Conservation (phyloP, 2,329 filamentous ascomycete species). For the Diaporthe australafricana region DNA sequence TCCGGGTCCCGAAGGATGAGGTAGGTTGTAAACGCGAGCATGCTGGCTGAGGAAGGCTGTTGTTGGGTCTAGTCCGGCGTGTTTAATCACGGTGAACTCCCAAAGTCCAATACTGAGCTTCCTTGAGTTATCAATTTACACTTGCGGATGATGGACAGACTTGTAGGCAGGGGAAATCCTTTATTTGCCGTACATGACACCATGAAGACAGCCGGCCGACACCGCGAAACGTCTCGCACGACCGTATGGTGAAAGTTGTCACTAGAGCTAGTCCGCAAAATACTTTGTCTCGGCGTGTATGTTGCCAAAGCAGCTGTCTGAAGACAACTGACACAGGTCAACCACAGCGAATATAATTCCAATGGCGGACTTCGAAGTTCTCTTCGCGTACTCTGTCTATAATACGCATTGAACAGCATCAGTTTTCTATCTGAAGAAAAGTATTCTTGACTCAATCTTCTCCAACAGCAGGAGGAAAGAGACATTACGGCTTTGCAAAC, state of each 20-base stretch:
- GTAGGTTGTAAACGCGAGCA: constrained; percentile 94
- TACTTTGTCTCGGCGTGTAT: not conserved
- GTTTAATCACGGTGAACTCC: not conserved
- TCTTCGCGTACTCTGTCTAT: constrained; percentile 92
- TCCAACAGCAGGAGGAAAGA: too few species aligned
- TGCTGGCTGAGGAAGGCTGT: constrained; percentile 65
- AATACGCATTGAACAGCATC: constrained; percentile 59
- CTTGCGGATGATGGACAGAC: constrained; percentile 91
- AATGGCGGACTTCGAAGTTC: constrained; percentile 81
- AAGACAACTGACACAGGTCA: constrained; percentile 61
- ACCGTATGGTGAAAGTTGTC: constrained; percentile 92
- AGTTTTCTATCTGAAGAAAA: too few species aligned
- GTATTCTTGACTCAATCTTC: too few species aligned
- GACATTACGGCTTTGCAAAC: not conserved
- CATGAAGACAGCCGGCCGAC: constrained; percentile 96
- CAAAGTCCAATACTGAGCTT: not conserved
- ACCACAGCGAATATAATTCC: constrained; percentile 76
- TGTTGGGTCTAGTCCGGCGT: not conserved
- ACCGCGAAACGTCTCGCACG: constrained; percentile 90
- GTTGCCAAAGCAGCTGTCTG: not conserved
- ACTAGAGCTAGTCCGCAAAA: constrained; percentile 79
- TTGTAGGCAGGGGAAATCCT: constrained; percentile 90
- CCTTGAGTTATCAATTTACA: constrained; percentile 45
- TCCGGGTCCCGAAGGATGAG: constrained; percentile 92
- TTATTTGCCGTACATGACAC: constrained; percentile 95